Conservation (phyloP, 2,329 filamentous ascomycete species). For the Fusarium sororula region DNA sequence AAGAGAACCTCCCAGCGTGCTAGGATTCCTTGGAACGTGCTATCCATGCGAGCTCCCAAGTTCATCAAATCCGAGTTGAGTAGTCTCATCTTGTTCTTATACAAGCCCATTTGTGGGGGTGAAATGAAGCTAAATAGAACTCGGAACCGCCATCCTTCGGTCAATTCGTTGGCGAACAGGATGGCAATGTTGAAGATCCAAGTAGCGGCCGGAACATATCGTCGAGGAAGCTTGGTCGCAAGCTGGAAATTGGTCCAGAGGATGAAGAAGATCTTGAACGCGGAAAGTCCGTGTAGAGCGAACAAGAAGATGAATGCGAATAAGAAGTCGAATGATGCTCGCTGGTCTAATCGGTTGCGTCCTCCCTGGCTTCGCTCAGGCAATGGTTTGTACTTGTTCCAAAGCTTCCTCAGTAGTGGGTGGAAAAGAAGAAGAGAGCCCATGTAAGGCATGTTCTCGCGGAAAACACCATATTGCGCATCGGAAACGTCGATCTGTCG, state of each 20-base stretch:
- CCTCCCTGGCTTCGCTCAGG: constrained; percentile 52
- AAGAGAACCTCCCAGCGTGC: constrained; percentile 96
- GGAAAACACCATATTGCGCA: constrained; percentile 84
- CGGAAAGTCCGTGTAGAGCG: constrained; percentile 85
- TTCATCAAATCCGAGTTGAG: constrained; percentile 58
- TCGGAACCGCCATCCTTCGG: constrained; percentile 77
- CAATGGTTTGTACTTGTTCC: constrained; percentile 65
- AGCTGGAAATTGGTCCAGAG: constrained; percentile 84
- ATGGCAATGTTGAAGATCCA: constrained; percentile 91
- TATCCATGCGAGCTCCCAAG: constrained; percentile 79
- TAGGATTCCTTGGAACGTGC: constrained; percentile 78
- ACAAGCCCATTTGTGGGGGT: constrained; percentile 46
- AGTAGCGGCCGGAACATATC: constrained; percentile 76
- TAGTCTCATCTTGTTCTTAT: constrained; percentile 19
- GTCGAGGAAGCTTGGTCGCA: constrained; percentile 74
- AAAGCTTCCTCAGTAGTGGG: constrained; percentile 78
- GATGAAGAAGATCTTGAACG: constrained; percentile 82
- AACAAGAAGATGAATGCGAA: constrained; percentile 84
- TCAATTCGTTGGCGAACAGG: constrained; percentile 90
- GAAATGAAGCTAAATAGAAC: constrained; percentile 65
- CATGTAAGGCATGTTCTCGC: constrained; percentile 86
- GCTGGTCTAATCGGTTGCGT: constrained; percentile 70
- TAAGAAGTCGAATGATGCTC: constrained; percentile 81
- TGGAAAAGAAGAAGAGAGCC: constrained; percentile 78
- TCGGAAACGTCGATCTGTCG: constrained; percentile 94